Evolutionary conservation across 371 early-diverging fungal species (phyloP).

Genomic region (Syncephalastrum contaminatum): DNA sequence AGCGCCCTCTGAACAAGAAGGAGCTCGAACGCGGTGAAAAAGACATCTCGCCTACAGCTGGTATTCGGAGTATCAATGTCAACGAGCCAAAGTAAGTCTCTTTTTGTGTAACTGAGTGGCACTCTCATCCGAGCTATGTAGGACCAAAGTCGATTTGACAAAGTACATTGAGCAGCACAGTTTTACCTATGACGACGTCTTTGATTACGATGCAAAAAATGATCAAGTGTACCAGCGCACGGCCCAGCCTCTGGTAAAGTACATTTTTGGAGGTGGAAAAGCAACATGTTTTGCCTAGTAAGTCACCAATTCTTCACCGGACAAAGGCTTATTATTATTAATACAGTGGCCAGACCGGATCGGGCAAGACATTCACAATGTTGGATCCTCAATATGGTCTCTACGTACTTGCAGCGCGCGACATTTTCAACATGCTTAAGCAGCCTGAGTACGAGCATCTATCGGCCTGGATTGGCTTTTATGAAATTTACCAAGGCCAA

Average conservation of each 20-base stretch:
- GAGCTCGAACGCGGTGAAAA: constrained; percentile 76
- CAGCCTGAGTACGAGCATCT: constrained; percentile 73
- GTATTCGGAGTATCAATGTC: constrained; percentile 70
- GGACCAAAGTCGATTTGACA: constrained; percentile 92
- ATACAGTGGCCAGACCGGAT: constrained; percentile 87
- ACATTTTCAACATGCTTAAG: constrained; percentile 79
- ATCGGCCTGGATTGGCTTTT: constrained; percentile 82
- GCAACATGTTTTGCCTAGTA: constrained; percentile 98
- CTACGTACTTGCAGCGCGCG: constrained; percentile 87
- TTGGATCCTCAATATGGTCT: constrained; percentile 80
- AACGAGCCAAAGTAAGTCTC: constrained; percentile 84
- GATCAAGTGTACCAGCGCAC: constrained; percentile 85
- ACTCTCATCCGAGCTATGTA: constrained; percentile 15
- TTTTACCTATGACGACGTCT: constrained; percentile 96
- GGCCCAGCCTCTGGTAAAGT: constrained; percentile 88
- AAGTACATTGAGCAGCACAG: constrained; percentile 92
- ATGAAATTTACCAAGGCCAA: constrained; percentile 95
- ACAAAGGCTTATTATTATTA: not conserved
- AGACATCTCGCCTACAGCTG: constrained; percentile 76
- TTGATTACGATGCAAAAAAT: constrained; percentile 80
- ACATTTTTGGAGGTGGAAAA: constrained; percentile 91
- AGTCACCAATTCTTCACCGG: constrained; percentile 3
- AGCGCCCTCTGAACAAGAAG: constrained; percentile 86
- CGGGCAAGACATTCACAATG: constrained; percentile 97
- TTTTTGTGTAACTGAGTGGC: too few species aligned